Conservation (phyloP, 176 grass and related monocot species). For the Avena sativa region DNA sequence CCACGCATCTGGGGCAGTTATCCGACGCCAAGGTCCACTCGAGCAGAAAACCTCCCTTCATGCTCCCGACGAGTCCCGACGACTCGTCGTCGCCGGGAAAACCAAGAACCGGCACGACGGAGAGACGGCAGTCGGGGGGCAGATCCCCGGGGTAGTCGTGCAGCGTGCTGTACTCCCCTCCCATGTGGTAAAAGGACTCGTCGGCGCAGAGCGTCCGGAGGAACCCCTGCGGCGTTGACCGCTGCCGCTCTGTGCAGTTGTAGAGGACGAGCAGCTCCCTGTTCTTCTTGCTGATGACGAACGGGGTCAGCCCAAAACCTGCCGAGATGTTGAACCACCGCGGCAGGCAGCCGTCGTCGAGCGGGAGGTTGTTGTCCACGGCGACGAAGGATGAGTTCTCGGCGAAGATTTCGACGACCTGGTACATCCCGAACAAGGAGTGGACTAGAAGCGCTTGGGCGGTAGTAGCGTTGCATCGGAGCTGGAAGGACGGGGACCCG, state of each 20-base stretch:
- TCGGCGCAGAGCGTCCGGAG: background rate
- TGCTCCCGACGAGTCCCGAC: background rate
- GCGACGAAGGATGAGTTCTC: background rate
- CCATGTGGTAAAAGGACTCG: background rate
- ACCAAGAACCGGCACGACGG: background rate
- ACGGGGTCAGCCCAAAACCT: background rate
- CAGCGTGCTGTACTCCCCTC: background rate
- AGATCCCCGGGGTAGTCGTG: background rate
- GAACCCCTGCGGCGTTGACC: background rate
- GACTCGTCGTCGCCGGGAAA: background rate
- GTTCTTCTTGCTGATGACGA: constrained; percentile 11
- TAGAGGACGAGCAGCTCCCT: constrained; percentile 8
- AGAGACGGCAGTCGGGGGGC: background rate
- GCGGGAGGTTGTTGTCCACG: constrained; percentile 37
- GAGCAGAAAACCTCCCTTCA: constrained; percentile 28
- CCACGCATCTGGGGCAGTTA: constrained; percentile 41
- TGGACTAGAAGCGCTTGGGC: background rate
- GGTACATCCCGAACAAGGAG: fast-evolving
- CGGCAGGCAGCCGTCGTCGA: constrained; percentile 13
- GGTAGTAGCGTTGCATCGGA: constrained; percentile 21
- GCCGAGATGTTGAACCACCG: background rate
- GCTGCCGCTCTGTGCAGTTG: background rate
- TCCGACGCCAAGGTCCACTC: background rate
- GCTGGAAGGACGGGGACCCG: constrained; percentile 32
- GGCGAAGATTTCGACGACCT: background rate